Base-by-base conservation (phyloP, 805 yeast species). In the Wickerhamiella dianesei region DNA sequence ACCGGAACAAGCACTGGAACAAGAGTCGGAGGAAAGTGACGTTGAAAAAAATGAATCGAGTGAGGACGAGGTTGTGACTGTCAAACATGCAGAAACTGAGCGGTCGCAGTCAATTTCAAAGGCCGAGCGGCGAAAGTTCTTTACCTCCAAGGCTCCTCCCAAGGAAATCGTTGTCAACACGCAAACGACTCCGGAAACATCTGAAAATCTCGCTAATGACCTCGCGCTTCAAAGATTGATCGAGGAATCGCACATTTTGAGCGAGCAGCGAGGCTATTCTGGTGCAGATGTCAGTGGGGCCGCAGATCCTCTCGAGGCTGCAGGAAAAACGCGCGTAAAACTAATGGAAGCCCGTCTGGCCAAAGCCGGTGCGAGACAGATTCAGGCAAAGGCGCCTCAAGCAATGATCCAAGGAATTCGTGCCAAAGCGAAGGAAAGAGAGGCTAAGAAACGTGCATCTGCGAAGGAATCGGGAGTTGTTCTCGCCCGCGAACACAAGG, bases 401-500 rank as follows among this genome's bases (percentile, higher is more conserved):
- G 62, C 74, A 17, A 77, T 86, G 70, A 73, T 96, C 47, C 83
- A 82, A 59, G 95, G 95, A 2, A 82, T 88, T 80, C 68, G 84
- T 21, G 65, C 69, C 35, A 72, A 78, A 41, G 74, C 79, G 41
- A 64, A 72, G 35, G 61, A 65, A 18, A 74, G 77, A 52, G 74
- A 51, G 35, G 40, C 76, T 17, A 60, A 66, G 20, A 74, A 74
- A 56, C 94, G 84, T 60, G 67, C 71, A 44, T 87, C 84, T 44
- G 96, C 98, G 5, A 73, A 69, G 51, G 89, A 89, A 17, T 94
- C 94, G 3, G 97, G 97, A 13, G 83, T 89, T 47, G 73, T 92
- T n/a, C 67, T 89, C 40, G 77, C 95, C 3, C 79, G 74, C 21
- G 61, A 59, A 80, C 46, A 65, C 64, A 41, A 70, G 65, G 66